Evolutionary conservation across 2,329 filamentous ascomycete species (phyloP).

Genomic region (Didymella keratinophila): DNA sequence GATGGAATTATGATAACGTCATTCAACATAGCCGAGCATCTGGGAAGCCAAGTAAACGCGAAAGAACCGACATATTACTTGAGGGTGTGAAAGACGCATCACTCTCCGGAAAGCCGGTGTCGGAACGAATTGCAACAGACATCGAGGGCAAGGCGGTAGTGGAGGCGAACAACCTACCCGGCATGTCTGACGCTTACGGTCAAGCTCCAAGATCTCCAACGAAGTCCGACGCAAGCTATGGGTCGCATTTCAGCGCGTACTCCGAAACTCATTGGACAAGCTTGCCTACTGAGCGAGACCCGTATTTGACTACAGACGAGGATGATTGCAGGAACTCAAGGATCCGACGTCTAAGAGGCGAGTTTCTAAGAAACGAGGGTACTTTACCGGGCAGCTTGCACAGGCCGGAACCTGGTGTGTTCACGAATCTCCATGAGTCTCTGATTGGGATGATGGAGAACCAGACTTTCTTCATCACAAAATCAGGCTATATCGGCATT

Average conservation of each 20-base stretch:
- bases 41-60: background rate
- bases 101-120: no score
- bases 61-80: background rate
- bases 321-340: background rate
- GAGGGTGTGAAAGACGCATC: background rate
- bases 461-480: slow-evolving; percentile 23
- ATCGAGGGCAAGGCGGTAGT: background rate
- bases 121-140: no score
- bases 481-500: slow-evolving; percentile 23
- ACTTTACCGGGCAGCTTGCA: background rate
- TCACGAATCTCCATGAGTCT: slow-evolving; percentile 5
- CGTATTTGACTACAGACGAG: background rate
- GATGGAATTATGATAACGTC: background rate
- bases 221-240: background rate
- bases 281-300: background rate
- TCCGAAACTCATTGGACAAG: background rate
- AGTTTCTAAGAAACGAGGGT: background rate
- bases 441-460: slow-evolving; percentile 19
- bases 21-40: background rate
- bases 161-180: no score
- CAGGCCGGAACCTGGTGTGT: background rate
- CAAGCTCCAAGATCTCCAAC: background rate
- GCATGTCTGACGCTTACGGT: no score
- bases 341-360: background rate
- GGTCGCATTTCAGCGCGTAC: background rate